Evolutionary conservation across 2,329 filamentous ascomycete species (phyloP).

Genomic region (Balansia obtecta): DNA sequence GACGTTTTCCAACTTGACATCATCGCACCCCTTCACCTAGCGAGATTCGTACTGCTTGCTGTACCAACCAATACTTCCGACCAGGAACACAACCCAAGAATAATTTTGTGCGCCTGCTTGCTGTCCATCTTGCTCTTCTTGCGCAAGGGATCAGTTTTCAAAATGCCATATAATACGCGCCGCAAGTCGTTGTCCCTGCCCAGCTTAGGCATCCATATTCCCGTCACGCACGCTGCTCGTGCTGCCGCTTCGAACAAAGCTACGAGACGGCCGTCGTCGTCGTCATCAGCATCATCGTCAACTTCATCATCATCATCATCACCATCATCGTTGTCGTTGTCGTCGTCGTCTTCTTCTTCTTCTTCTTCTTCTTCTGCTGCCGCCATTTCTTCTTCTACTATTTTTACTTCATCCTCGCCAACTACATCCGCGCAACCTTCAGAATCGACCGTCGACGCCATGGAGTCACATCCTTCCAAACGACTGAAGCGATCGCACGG

Average conservation of each 20-base stretch:
- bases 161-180: constrained; percentile 92
- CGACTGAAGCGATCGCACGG: constrained; percentile 70
- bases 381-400: constrained; percentile 13
- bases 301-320: constrained; percentile 17
- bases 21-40: background rate
- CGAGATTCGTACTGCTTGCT: background rate
- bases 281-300: constrained; percentile 18
- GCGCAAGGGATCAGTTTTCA: constrained; percentile 5
- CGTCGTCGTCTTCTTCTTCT: too few relatives aligned
- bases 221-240: constrained; percentile 51
- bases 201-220: constrained; percentile 83
- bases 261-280: constrained; percentile 18
- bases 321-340: constrained; percentile 16
- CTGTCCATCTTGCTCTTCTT: constrained; percentile 3
- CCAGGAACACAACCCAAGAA: background rate
- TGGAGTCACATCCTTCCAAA: constrained; percentile 39
- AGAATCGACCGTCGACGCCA: constrained; percentile 17
- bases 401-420: constrained; percentile 17
- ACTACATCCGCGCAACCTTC: constrained; percentile 9
- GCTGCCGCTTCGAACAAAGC: constrained; percentile 29
- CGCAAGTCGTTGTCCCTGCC: constrained; percentile 90
- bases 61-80: background rate
- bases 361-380: background rate
- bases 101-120: background rate
- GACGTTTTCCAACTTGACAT: background rate